A percentile compares a stretch with the other conserved stretches of the same genome.
These are phyloP conservation scores for Zygnema circumcarinatum DNA, from an alignment of 139 green algal species.

Conservation along the genomic window DNA sequence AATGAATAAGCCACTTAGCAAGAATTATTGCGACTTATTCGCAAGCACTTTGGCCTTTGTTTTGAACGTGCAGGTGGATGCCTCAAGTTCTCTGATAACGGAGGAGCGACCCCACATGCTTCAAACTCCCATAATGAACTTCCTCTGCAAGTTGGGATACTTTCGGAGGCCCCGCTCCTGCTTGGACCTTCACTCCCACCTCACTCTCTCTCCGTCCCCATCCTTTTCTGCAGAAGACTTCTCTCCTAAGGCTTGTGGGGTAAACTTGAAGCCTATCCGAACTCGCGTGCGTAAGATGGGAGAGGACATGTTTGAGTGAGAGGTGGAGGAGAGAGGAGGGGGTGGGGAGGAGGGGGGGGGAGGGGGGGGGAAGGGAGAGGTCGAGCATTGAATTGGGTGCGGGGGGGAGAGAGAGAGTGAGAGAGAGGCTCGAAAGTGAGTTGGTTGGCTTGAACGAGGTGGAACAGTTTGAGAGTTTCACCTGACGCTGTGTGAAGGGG, in stretches of 20 bases:
- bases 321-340: slow-evolving; percentile 15
- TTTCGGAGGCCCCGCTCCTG: background rate
- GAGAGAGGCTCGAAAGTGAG: background rate
- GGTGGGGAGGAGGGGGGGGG: background rate
- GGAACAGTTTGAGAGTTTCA: too few relatives aligned
- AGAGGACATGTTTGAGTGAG: background rate
- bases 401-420: background rate
- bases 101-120: slow-evolving; percentile 39
- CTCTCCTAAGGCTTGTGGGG: background rate
- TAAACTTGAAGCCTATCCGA: slow-evolving; percentile 1
- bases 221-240: background rate
- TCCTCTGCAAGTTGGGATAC: background rate
- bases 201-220: background rate
- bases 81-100: slow-evolving; percentile 24
- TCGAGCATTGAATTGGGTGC: background rate
- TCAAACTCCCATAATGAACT: background rate
- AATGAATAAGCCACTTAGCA: too few relatives aligned
- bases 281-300: background rate
- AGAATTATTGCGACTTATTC: too few relatives aligned
- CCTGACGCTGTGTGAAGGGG: too few relatives aligned
- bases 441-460: too few relatives aligned
- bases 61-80: slow-evolving; percentile 27
- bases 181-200: background rate
- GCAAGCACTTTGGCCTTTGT: too few relatives aligned
- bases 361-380: background rate